A percentile compares a stretch with the other conserved stretches of the same genome.
Evolutionary conservation across 345 rosid genomes (phyloP).

Genomic region (Gossypium thurberi): DNA sequence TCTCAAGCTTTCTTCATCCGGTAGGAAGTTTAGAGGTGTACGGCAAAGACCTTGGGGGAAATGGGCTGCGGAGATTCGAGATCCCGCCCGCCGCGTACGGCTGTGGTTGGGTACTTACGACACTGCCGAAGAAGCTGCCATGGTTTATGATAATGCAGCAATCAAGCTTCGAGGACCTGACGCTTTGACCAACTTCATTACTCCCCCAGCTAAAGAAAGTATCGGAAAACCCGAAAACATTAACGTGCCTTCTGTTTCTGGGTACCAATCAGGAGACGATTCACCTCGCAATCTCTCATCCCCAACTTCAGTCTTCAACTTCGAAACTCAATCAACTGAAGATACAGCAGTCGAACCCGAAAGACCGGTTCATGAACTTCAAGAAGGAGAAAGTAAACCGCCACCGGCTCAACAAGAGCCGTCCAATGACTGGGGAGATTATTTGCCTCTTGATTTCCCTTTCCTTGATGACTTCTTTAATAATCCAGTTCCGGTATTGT

Average conservation of each 20-base stretch:
- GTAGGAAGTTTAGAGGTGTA: slow-evolving; percentile 77
- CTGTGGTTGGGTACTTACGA: slow-evolving; percentile 89
- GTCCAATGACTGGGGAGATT: slow-evolving; percentile 27
- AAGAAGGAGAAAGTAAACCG: slow-evolving; percentile 14
- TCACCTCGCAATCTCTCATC: slow-evolving; percentile 46
- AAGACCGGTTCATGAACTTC: slow-evolving; percentile 19
- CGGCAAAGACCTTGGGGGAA: slow-evolving; percentile 95
- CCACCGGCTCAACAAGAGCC: slow-evolving; percentile 17
- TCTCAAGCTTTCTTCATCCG: slow-evolving; percentile 17
- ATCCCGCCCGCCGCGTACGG: slow-evolving; percentile 67
- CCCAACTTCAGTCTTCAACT: slow-evolving; percentile 74
- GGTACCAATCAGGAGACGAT: slow-evolving; percentile 69
- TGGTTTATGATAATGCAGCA: slow-evolving; percentile 87
- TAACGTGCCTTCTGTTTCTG: slow-evolving; percentile 22
- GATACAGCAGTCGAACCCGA: slow-evolving; percentile 28
- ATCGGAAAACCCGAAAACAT: slow-evolving; percentile 15
- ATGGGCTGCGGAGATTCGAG: slow-evolving; percentile 99
- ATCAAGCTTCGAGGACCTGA: slow-evolving; percentile 81
- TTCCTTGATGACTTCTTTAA: slow-evolving; percentile 58
- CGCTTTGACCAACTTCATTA: slow-evolving; percentile 68
- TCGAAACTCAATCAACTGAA: slow-evolving; percentile 33
- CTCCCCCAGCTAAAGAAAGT: slow-evolving; percentile 28
- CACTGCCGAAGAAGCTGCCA: slow-evolving; percentile 95
- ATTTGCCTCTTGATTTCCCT: slow-evolving; percentile 38
- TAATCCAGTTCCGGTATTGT: slow-evolving; percentile 34